Conservation (phyloP, 2,329 filamentous ascomycete genomes). For the Talaromyces funiculosus region DNA sequence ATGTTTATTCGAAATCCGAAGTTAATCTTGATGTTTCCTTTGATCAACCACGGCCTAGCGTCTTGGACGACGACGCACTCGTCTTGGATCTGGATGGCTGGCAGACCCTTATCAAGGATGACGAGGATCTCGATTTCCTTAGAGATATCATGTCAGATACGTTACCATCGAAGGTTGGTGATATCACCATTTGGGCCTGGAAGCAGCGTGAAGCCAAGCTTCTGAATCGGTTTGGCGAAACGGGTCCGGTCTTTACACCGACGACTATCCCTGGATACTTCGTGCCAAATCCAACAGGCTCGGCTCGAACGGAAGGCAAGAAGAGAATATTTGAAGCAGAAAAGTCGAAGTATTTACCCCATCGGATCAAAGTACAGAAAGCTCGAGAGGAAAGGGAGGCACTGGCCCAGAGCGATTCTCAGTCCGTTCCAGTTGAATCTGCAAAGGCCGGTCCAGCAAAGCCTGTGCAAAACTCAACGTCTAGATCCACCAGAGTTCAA, state of each 20-base stretch:
- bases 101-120: conserved; percentile 63
- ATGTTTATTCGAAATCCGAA: conserved; percentile 35
- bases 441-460: conserved; percentile 73
- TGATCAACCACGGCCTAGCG: conserved; percentile 56
- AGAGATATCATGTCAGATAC: conserved; percentile 46
- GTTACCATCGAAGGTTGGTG: conserved; percentile 47
- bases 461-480: conserved; percentile 77
- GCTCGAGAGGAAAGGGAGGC: conserved; percentile 83
- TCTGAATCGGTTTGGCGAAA: conserved; percentile 55
- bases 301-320: conserved; percentile 83
- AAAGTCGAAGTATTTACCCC: conserved; percentile 95
- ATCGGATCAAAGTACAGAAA: conserved; percentile 93
- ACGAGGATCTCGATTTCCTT: conserved; percentile 59
- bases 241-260: conserved; percentile 49
- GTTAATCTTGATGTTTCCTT: conserved; percentile 58
- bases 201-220: conserved; percentile 67
- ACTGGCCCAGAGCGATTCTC: conserved; percentile 59
- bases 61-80: conserved; percentile 59
- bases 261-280: conserved; percentile 65
- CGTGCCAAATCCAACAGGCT: conserved; percentile 77
- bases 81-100: conserved; percentile 66
- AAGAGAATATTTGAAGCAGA: conserved; percentile 96
- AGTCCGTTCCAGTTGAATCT: conserved; percentile 61
- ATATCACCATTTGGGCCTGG: conserved; percentile 61
- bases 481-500: conserved; percentile 88